Evolutionary conservation across 805 yeast genomes (phyloP), one percentile per base, ranked within the genome.

Genomic region (Yarrowia osloensis): DNA sequence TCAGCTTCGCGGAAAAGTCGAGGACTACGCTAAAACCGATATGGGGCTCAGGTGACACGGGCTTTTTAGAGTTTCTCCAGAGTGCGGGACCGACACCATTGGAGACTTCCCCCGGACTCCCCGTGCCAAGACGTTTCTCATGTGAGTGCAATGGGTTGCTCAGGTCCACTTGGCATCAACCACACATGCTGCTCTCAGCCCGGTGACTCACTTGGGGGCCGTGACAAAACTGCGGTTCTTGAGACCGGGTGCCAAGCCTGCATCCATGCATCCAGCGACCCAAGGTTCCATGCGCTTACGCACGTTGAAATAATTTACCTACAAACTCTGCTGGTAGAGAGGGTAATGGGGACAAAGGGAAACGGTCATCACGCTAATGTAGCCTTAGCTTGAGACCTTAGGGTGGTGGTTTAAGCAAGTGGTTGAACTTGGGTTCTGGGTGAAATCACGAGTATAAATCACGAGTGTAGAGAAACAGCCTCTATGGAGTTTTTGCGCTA

Each of bases 351-450:
- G 21, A 47, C 28, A 35, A 47, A 50, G 4, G 39, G 39, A 31
- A n/a, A 50, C 39, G 55, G 55, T 21, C 55, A 50, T 50, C 55
- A 50, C 55, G 55, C 55, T 50, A 50, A 50, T 50, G 55, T 50
- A 50, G 28, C 8, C 13, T 31, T 50, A 50, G 28, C 21, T 46
- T 24, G 49, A 44, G n/a, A n/a, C n/a, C n/a, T n/a, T n/a, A n/a
- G n/a, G n/a, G n/a, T n/a, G n/a, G n/a, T n/a, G n/a, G n/a, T n/a
- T n/a, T n/a, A 11, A 28, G 31, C 31, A 8, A 28, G 31, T 8
- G 9, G 9, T 28, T 28, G 31, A 5, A 28, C 6, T 5, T 28
- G 3, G 31, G 31, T n/a, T n/a, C n/a, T n/a, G n/a, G n/a, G n/a
- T n/a, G n/a, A n/a, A n/a, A n/a, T n/a, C n/a, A n/a, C n/a, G n/a